Evolutionary conservation across 768 basidiomycete species (phyloP).

Genomic region (Mycena galericulata): DNA sequence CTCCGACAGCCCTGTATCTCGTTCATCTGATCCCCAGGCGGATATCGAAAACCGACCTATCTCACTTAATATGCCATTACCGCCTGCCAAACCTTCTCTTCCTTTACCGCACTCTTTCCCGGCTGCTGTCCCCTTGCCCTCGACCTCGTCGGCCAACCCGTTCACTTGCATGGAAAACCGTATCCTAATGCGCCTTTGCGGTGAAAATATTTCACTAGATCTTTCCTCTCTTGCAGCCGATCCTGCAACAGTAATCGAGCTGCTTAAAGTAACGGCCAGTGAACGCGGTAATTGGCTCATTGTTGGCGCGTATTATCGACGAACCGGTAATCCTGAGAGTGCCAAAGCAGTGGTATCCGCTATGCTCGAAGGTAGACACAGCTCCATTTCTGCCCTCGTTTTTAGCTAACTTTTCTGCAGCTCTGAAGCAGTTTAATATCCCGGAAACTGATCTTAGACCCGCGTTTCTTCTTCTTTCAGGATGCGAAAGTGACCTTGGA

Average conservation of each 20-base stretch:
- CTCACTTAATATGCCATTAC: neutral
- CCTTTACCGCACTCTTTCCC: slow-evolving; percentile 11
- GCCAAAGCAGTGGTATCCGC: slow-evolving; percentile 57
- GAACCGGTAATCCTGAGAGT: slow-evolving; percentile 56
- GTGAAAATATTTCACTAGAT: slow-evolving; percentile 56
- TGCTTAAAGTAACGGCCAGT: slow-evolving; percentile 57
- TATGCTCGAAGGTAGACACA: slow-evolving; percentile 59
- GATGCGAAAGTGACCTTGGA: slow-evolving; percentile 65
- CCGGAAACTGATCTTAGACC: slow-evolving; percentile 57
- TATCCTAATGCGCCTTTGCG: slow-evolving; percentile 52
- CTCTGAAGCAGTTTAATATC: slow-evolving; percentile 52
- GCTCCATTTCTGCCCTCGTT: slow-evolving; percentile 17
- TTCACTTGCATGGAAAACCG: slow-evolving; percentile 39
- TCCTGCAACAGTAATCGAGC: slow-evolving; percentile 56
- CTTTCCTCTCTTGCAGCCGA: slow-evolving; percentile 58
- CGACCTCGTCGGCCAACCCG: slow-evolving; percentile 27
- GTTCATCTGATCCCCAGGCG: neutral
- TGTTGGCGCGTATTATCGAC: slow-evolving; percentile 65
- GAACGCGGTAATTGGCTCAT: slow-evolving; percentile 69
- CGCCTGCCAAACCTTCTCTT: neutral
- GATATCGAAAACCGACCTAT: neutral
- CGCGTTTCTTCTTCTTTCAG: slow-evolving; percentile 63
- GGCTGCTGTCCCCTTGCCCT: neutral
- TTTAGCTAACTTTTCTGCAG: slow-evolving; percentile 42
- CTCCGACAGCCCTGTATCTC: slow-evolving; percentile 24